A percentile compares a stretch with the other conserved stretches of the same genome.
These are phyloP conservation scores for Saccharomyces jurei DNA, from an alignment of 805 yeast genomes.

Conservation along the genomic window DNA sequence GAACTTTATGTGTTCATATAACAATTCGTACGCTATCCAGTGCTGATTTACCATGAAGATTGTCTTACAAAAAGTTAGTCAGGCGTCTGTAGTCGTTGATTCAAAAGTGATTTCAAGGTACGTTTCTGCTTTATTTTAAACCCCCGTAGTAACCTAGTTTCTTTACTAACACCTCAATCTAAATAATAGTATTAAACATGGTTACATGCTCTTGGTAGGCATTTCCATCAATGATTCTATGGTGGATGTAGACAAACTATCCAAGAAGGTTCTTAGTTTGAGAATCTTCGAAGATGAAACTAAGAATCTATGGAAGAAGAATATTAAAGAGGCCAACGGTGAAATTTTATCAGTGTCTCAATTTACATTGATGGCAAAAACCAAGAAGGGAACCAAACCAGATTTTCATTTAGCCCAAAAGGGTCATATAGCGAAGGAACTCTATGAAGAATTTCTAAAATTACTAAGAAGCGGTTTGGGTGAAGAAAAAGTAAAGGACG, in stretches of 20 bases:
- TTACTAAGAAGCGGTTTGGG: conserved; percentile 47
- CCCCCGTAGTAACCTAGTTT: neutral
- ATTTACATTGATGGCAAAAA: conserved; percentile 78
- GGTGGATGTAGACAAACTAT: conserved; percentile 62
- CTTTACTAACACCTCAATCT: neutral
- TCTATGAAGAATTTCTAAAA: conserved; percentile 43
- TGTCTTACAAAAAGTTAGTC: conserved; percentile 81
- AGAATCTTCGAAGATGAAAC: conserved; percentile 70
- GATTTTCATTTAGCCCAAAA: conserved; percentile 90
- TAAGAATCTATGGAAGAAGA: conserved; percentile 70
- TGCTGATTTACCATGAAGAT: conserved; percentile 53
- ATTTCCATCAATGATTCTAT: conserved; percentile 68
- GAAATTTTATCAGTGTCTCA: conserved; percentile 84
- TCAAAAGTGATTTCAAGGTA: conserved; percentile 56
- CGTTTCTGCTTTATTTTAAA: conserved; percentile 5
- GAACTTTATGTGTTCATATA: no score
- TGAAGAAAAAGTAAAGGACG: conserved; percentile 66
- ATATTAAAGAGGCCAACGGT: conserved; percentile 55
- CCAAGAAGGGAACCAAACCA: conserved; percentile 89
- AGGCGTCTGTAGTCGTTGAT: conserved; percentile 85
- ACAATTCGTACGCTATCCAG: neutral
- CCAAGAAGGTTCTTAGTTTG: conserved; percentile 56
- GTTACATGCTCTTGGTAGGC: conserved; percentile 78
- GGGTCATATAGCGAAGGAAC: conserved; percentile 45
- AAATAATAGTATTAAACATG: conserved; percentile 46